These are phyloP conservation scores for Curvularia sp. DNA, from an alignment of 2,329 filamentous ascomycete genomes.

Conservation along the genomic window DNA sequence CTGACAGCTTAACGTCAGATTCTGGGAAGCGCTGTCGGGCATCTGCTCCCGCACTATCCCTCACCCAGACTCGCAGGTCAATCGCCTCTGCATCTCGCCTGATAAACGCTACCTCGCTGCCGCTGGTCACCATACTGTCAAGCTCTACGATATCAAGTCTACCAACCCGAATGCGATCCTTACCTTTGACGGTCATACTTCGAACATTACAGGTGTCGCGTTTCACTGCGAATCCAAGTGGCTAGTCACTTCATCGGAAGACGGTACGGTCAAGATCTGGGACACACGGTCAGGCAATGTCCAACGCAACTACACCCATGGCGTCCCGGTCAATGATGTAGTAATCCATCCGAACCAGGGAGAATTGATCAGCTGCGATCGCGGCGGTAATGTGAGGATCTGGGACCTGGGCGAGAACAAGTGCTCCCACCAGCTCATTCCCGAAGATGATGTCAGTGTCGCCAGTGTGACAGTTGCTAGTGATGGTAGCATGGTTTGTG, in stretches of 20 bases:
- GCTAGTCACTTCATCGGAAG: slow-evolving; percentile 98
- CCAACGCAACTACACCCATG: slow-evolving; percentile 92
- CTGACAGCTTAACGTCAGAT: slow-evolving; percentile 62
- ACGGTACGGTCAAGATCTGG: slow-evolving; percentile 97
- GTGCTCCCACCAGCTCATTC: slow-evolving; percentile 94
- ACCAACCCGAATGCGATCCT: slow-evolving; percentile 94
- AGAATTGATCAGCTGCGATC: slow-evolving; percentile 95
- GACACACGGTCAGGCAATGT: slow-evolving; percentile 85
- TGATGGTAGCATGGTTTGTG: slow-evolving; percentile 90
- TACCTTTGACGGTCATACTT: slow-evolving; percentile 94
- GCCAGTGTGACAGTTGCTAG: slow-evolving; percentile 95
- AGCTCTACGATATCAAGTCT: slow-evolving; percentile 98
- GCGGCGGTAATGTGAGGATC: slow-evolving; percentile 88
- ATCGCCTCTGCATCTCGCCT: slow-evolving; percentile 96
- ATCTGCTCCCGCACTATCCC: slow-evolving; percentile 98
- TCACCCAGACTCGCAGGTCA: slow-evolving; percentile 97
- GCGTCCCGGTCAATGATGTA: slow-evolving; percentile 90
- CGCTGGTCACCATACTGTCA: slow-evolving; percentile 82
- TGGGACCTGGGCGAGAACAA: slow-evolving; percentile 98
- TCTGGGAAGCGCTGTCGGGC: slow-evolving; percentile 97
- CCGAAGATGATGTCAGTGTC: slow-evolving; percentile 92
- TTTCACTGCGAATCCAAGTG: slow-evolving; percentile 99
- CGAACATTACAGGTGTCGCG: slow-evolving; percentile 93
- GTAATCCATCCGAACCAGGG: slow-evolving; percentile 99
- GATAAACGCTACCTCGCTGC: slow-evolving; percentile 95